Evolutionary conservation across 768 basidiomycete species (phyloP), one percentile per base, ranked within the genome.

Genomic region (Lactarius quietus): DNA sequence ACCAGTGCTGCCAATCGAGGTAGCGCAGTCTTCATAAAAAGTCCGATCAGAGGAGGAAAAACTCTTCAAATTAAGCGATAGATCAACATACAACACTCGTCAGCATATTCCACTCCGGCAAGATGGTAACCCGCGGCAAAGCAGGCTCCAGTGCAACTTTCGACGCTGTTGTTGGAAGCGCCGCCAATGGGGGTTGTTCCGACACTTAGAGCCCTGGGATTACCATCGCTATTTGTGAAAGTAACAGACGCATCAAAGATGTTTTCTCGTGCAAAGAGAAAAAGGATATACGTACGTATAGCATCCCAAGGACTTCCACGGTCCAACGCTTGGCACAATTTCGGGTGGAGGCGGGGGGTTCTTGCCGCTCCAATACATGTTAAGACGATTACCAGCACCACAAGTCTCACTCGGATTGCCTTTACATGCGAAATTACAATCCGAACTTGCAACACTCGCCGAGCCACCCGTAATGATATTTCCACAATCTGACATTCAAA

Each of bases 231-330:
- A 62, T 12, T 29, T 64, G 23, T n/a, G 33, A 10, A 18, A 66
- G 45, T 41, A 20, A 23, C 35, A n/a, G 12, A 65, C 35, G 23
- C 35, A 9, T 62, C 52, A 61, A 61, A 35, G 60, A 57, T 54
- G 48, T 60, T 17, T 48, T 69, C 35, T 48, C 41, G 8, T 15
- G 17, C 43, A 52, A 59, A 59, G 31, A 53, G 59, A 41, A 57
- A 31, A 45, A 29, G 6, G 29, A 71, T 79, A 65, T n/a, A n/a
- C n/a, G n/a, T n/a, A n/a, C n/a, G n/a, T n/a, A n/a, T n/a, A n/a
- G n/a, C n/a, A n/a, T n/a, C 90, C 90, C 36, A 91, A 80, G 0
- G 84, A 86, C 7, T 76, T 72, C 89, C 90, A 92, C 33, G 81
- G 77, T 5, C 87, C 89, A 35, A 87, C 81, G 57, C 73, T 82